Base-by-base conservation (phyloP, 192 early-diverging fungal genomes). In the Coemansia sp. region DNA sequence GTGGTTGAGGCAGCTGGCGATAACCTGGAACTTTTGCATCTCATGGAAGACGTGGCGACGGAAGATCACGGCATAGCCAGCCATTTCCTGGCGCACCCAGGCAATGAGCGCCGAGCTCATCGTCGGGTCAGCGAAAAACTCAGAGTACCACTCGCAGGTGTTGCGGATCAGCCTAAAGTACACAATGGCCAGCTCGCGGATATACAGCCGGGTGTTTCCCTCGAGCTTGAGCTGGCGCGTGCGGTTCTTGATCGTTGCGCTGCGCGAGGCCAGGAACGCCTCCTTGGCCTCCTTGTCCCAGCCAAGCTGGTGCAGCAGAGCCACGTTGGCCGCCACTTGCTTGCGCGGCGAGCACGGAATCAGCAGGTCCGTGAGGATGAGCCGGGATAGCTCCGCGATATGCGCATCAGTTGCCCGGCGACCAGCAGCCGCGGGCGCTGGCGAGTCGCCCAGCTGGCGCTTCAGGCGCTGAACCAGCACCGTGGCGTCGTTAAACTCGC, bases 131-230 rank as follows among this genome's bases (percentile, higher is more conserved):
- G 89, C 88, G 68, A 99, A 99, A 3, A 94, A 90, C 36, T 84
- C 87, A 53, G 89, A 84, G 74, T 94, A 99, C 97, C 97, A 99
- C 62, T 97, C 94, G 65, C 94, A 96, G 0, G 97, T 98, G 71
- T 96, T 98, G 67, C 91, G 88, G 70, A 98, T 93, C 47, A 96
- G 76, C 10, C 91, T 85, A 71, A 99, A 99, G 31, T 94, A 90
- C 27, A 97, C 88, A 42, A 95, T 81, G 0, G 94, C 91, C 45
- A 96, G 84, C 73, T 95, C 91, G 60, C 87, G 85, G 35, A 98
- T 92, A 67, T 98, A 95, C 40, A 87, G 73, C 15, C 88, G 74
- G 41, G 94, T 92, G 64, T 96, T 94, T 29, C 93, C 96, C 76
- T 97, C 94, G 36, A 96, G 90, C 56, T 88, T 88, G 47, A 97